phyloP scores from a whole-genome alignment of 331 rosid genomes.

The Malus hybrid region DNA sequence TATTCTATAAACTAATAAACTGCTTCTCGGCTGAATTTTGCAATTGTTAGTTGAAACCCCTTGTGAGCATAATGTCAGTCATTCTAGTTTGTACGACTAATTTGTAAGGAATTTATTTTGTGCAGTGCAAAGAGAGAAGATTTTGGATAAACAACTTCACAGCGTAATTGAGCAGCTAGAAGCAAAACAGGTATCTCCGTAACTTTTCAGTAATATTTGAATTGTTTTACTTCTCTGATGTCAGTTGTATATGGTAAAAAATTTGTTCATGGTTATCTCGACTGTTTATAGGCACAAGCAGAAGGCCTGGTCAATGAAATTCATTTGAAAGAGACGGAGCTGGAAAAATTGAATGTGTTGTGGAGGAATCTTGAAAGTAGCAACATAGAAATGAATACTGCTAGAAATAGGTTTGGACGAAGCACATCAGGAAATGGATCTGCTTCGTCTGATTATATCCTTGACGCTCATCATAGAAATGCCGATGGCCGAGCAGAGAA shows the following conservation, averaged over 20 bases:
- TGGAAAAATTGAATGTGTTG: conserved; percentile 63
- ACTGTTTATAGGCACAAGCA: conserved; percentile 65
- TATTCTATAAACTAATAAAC: not conserved
- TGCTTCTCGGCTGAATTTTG: not conserved
- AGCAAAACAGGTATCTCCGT: conserved; percentile 53
- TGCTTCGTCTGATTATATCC: conserved; percentile 42
- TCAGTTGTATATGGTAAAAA: not conserved
- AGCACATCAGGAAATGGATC: conserved; percentile 42
- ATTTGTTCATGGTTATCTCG: not conserved
- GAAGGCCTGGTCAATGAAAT: conserved; percentile 70
- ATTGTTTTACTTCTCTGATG: not conserved
- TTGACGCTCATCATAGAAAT: conserved; percentile 53
- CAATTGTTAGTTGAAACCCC: not conserved
- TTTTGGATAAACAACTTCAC: conserved; percentile 80
- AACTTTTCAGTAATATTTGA: not conserved
- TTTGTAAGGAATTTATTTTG: not conserved
- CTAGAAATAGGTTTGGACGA: conserved; percentile 63
- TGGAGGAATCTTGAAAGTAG: conserved; percentile 51
- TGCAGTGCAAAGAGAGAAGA: conserved; percentile 91
- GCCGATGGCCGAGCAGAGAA: conserved; percentile 56
- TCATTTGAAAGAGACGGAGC: conserved; percentile 72
- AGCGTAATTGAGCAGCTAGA: conserved; percentile 86
- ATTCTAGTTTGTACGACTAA: not conserved
- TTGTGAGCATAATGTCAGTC: not conserved
- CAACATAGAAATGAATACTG: conserved; percentile 37